Conservation (phyloP, 441 rosid genomes). For the Heliophila coronopifolia region DNA sequence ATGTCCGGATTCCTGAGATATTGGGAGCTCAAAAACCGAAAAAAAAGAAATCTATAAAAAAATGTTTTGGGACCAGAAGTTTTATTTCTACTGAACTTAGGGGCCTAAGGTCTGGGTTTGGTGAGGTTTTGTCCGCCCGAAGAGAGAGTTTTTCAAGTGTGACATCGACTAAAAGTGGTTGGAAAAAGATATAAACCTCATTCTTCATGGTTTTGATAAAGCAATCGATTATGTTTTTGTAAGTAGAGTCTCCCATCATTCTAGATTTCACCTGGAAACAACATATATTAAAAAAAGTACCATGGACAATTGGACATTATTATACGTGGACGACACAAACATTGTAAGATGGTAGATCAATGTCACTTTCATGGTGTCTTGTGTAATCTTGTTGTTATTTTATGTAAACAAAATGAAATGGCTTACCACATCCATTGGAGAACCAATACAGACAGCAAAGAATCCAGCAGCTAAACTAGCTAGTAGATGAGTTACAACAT, state of each 20-base stretch:
- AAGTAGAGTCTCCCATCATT: slow-evolving; percentile 77
- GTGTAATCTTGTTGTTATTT: slow-evolving; percentile 16
- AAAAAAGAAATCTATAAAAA: no score
- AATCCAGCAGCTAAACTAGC: slow-evolving; percentile 74
- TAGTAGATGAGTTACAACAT: slow-evolving; percentile 53
- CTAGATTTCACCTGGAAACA: slow-evolving; percentile 68
- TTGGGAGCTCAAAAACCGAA: no score
- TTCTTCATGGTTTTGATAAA: slow-evolving; percentile 55
- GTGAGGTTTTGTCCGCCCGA: no score
- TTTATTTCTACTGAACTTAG: no score
- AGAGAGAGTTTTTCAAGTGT: background rate
- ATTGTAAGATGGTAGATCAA: slow-evolving; percentile 22
- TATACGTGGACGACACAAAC: slow-evolving; percentile 31
- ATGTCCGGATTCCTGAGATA: no score
- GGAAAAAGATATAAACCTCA: slow-evolving; percentile 37
- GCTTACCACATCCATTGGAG: slow-evolving; percentile 72
- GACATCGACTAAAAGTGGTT: no score
- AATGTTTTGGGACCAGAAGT: no score
- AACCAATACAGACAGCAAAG: slow-evolving; percentile 67
- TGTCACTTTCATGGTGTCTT: slow-evolving; percentile 18
- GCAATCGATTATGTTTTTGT: slow-evolving; percentile 59
- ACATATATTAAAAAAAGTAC: slow-evolving; percentile 8
- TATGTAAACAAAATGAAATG: slow-evolving; percentile 11
- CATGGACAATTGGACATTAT: no score
- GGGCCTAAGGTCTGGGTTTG: no score